Percentiles rank a stretch among this genome's conserved stretches.
Evolutionary conservation across 352 stramenopile genomes (phyloP).

Genomic region (Phytophthora kernoviae): DNA sequence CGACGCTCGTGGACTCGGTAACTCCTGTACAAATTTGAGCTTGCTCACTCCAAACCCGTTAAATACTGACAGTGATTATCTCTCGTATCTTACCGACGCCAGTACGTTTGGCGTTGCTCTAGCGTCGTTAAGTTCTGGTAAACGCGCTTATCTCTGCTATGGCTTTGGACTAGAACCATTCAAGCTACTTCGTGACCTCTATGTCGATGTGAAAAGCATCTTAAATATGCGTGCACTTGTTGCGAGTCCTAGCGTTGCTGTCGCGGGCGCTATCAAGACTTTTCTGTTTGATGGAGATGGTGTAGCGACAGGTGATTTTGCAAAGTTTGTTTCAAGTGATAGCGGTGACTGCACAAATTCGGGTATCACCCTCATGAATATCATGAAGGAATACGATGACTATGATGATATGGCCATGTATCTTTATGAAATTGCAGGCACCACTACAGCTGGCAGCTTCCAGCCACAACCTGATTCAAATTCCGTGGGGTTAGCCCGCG

Average conservation of each 20-base stretch:
- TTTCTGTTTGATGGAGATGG: constrained; percentile 74
- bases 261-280: constrained; percentile 54
- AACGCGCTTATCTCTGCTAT: constrained; percentile 68
- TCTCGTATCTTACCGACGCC: constrained; percentile 40
- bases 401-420: constrained; percentile 68
- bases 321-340: constrained; percentile 56
- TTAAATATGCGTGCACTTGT: constrained; percentile 52
- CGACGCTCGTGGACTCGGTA: constrained; percentile 20
- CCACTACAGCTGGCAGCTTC: constrained; percentile 52
- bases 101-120: constrained; percentile 47
- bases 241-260: constrained; percentile 43
- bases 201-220: constrained; percentile 68
- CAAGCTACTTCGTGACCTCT: constrained; percentile 50
- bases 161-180: constrained; percentile 62
- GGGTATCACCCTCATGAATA: constrained; percentile 51
- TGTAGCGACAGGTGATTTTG: constrained; percentile 56
- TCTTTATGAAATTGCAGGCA: constrained; percentile 59
- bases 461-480: constrained; percentile 37
- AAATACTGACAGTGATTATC: constrained; percentile 49
- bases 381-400: constrained; percentile 74
- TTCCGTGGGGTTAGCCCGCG: constrained; percentile 43
- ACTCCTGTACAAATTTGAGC: constrained; percentile 41
- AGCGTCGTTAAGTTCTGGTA: constrained; percentile 50
- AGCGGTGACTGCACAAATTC: constrained; percentile 38
- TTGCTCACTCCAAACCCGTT: constrained; percentile 35